Conservation (phyloP, 176 grass and related monocot species). For the Eleusine coracana region DNA sequence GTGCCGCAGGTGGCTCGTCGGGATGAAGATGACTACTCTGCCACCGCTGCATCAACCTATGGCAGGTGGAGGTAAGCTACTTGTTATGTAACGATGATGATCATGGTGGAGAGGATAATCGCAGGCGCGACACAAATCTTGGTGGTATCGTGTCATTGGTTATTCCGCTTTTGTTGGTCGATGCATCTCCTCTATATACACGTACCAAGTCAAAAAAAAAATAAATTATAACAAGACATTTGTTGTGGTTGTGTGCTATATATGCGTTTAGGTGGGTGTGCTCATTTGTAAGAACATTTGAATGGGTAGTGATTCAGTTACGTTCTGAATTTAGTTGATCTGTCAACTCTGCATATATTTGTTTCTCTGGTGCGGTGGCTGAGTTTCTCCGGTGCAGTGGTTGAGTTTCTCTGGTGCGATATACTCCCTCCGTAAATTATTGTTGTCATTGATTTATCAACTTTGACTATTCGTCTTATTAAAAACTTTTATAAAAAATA, state of each 20-base stretch:
- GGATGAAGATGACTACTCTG: background rate
- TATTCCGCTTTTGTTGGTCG: background rate
- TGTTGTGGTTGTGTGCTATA: background rate
- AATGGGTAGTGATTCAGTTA: background rate
- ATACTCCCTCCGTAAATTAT: no score
- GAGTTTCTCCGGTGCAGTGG: no score
- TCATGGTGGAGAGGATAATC: no score
- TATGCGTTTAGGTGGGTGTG: background rate
- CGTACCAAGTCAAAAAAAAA: no score
- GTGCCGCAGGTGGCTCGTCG: background rate
- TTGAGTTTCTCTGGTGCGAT: no score
- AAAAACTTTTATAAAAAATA: no score
- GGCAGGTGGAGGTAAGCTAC: background rate
- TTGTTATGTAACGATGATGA: background rate
- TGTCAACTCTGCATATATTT: background rate
- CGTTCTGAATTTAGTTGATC: background rate
- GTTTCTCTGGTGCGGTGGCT: no score
- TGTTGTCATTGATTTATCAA: no score
- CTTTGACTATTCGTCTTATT: no score
- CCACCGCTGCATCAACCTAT: background rate
- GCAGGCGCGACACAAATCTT: background rate
- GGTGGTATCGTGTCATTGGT: background rate
- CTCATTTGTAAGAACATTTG: background rate
- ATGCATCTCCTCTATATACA: background rate
- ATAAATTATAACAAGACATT: background rate